Evolutionary conservation across 345 rosid genomes (phyloP).

Genomic region (Aethionema arabicum): DNA sequence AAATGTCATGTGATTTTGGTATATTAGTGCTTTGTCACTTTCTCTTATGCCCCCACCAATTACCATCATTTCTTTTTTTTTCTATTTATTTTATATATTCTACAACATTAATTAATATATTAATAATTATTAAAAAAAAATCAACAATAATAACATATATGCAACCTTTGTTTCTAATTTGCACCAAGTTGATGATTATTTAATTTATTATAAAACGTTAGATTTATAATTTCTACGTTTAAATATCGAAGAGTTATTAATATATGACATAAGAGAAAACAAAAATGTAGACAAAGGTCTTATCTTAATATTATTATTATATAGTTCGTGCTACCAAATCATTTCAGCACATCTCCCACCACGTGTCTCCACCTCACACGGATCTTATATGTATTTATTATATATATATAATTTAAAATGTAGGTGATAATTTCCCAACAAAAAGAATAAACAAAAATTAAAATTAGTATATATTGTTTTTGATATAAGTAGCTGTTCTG

Average conservation of each 20-base stretch:
- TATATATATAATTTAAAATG: background rate
- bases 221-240: background rate
- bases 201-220: no score
- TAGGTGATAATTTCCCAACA: slow-evolving; percentile 29
- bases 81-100: background rate
- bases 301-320: slow-evolving; percentile 7
- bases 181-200: slow-evolving; percentile 17
- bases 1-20: slow-evolving; percentile 34
- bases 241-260: background rate
- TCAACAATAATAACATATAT: background rate
- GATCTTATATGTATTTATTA: slow-evolving; percentile 24
- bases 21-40: slow-evolving; percentile 39
- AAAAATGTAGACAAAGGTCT: slow-evolving; percentile 15
- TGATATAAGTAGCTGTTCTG: slow-evolving; percentile 25
- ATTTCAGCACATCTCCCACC: slow-evolving; percentile 32
- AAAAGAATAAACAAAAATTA: slow-evolving; percentile 5
- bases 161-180: background rate
- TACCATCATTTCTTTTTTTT: slow-evolving; percentile 18
- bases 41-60: slow-evolving; percentile 36
- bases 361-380: slow-evolving; percentile 41
- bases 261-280: slow-evolving; percentile 3
- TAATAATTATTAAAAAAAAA: background rate
- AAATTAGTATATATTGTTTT: slow-evolving; percentile 4
- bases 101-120: slow-evolving; percentile 4
- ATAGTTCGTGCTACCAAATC: slow-evolving; percentile 40